A percentile compares a stretch with the other conserved stretches of the same genome.
Conservation (phyloP, 495 filamentous ascomycete genomes). For the Aspergillus campestris region DNA sequence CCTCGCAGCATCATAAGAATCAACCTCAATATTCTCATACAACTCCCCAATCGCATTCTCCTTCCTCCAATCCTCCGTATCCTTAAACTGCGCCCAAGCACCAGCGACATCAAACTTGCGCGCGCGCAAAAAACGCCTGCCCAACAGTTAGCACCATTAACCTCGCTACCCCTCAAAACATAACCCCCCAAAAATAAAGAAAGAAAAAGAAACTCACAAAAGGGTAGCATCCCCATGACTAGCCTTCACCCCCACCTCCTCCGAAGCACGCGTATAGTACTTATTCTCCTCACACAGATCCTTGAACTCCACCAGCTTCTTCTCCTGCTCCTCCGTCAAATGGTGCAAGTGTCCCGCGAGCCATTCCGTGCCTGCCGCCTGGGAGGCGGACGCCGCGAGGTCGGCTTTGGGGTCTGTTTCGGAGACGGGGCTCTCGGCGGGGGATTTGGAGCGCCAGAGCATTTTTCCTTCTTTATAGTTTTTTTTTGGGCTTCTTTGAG, state of each 20-base stretch:
- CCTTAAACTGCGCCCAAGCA: conserved; percentile 76
- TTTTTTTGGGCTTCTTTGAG: too few species aligned
- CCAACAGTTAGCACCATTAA: not conserved
- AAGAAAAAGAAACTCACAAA: conserved; percentile 46
- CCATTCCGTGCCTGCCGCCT: conserved; percentile 36
- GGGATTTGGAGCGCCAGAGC: not conserved
- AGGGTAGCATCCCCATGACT: conserved; percentile 77
- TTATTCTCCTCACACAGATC: conserved; percentile 50
- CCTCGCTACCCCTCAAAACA: not conserved
- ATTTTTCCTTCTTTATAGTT: not conserved
- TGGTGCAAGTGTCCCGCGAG: conserved; percentile 64
- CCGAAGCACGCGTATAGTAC: conserved; percentile 50
- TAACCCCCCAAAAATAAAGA: not conserved
- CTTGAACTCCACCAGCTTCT: conserved; percentile 61
- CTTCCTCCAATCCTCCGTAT: conserved; percentile 80
- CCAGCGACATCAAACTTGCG: conserved; percentile 63
- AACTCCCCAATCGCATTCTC: conserved; percentile 65
- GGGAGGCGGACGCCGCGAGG: conserved; percentile 31
- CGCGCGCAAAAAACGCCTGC: conserved; percentile 71
- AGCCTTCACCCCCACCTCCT: conserved; percentile 30
- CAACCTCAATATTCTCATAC: conserved; percentile 70
- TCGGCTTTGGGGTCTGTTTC: conserved; percentile 28
- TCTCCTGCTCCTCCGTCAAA: conserved; percentile 58
- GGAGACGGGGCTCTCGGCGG: not conserved
- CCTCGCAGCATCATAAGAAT: conserved; percentile 72